These are phyloP conservation scores for Backusella circina DNA, from an alignment of 192 early-diverging fungal genomes.

Conservation along the genomic window DNA sequence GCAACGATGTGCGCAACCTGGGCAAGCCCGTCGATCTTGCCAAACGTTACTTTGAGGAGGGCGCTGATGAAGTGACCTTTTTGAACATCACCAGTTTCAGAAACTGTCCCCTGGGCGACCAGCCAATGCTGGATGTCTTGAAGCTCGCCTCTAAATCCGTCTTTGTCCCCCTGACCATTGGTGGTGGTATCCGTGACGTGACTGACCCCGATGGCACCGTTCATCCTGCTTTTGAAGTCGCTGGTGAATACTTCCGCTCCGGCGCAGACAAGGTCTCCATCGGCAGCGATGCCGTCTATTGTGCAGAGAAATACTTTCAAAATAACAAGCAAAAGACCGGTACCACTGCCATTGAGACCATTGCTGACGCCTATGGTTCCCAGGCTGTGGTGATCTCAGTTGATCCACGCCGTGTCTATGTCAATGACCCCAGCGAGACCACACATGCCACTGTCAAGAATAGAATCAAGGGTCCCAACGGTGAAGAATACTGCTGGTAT, in stretches of 20 bases:
- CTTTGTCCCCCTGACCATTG: constrained; percentile 99
- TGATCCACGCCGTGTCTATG: constrained; percentile 94
- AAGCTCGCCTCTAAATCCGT: constrained; percentile 81
- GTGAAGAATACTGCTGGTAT: constrained; percentile 97
- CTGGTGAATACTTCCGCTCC: constrained; percentile 96
- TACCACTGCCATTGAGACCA: constrained; percentile 89
- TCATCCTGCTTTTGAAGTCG: constrained; percentile 93
- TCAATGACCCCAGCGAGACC: constrained; percentile 67
- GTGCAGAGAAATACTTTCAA: constrained; percentile 79
- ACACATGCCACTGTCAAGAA: constrained; percentile 76
- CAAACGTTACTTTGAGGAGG: constrained; percentile 86
- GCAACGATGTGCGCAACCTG: constrained; percentile 84
- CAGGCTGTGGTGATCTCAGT: constrained; percentile 99
- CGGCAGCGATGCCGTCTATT: constrained; percentile 99
- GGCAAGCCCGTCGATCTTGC: constrained; percentile 97
- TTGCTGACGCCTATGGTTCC: constrained; percentile 89
- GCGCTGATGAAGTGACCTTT: constrained; percentile 98
- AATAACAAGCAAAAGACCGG: constrained; percentile 56
- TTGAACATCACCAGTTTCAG: constrained; percentile 99
- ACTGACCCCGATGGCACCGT: constrained; percentile 77
- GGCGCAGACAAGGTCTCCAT: constrained; percentile 99
- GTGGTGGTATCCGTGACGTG: constrained; percentile 95
- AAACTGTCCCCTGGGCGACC: constrained; percentile 82
- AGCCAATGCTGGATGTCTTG: constrained; percentile 96
- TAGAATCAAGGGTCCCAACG: constrained; percentile 77